Evolutionary conservation across 805 yeast genomes (phyloP), one percentile per base, ranked within the genome.

Genomic region (Candida tibetensis): DNA sequence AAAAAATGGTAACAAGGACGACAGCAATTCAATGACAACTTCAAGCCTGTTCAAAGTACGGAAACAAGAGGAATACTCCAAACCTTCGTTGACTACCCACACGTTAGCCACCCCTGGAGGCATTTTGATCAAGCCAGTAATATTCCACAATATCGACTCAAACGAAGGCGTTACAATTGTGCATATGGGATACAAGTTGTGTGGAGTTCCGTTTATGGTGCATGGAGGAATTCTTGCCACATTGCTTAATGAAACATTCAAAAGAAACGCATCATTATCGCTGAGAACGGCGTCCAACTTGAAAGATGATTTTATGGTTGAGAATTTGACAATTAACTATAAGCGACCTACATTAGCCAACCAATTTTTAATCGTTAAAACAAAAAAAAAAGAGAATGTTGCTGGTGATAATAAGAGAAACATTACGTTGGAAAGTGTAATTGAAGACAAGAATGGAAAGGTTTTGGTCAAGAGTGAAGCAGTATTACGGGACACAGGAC

Each of bases 211-310:
- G 2, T 82, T 86, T 49, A 62, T 90, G 14, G 74, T 87, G 2
- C 97, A 89, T 55, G 97, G 97, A 3, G 97, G 97, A 0, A 76
- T 90, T 19, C 57, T 89, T 21, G 95, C 90, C 6, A 81, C 95
- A 0, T 64, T 89, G 1, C 63, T 88, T 38, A 93, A 87, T 52
- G 95, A 89, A 48, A 72, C 84, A 5, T 74, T 82, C 63, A 80
- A 81, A 46, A 71, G 81, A 36, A 66, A 72, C 40, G 77, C 71
- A 2, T 59, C 69, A 1, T 63, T 81, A 29, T 55, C 68, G 39
- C 36, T 48, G 43, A 25, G 54, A 45, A 51, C 66, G 40, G 22
- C 50, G 49, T 65, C 60, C 3, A 50, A 51, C 48, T 58, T 52
- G 44, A 72, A 72, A 15, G 76, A 71, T 32, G 53, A 53, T 28